These are phyloP conservation scores for Apophysomyces ossiformis DNA, from an alignment of 371 early-diverging fungal genomes.

Conservation along the genomic window DNA sequence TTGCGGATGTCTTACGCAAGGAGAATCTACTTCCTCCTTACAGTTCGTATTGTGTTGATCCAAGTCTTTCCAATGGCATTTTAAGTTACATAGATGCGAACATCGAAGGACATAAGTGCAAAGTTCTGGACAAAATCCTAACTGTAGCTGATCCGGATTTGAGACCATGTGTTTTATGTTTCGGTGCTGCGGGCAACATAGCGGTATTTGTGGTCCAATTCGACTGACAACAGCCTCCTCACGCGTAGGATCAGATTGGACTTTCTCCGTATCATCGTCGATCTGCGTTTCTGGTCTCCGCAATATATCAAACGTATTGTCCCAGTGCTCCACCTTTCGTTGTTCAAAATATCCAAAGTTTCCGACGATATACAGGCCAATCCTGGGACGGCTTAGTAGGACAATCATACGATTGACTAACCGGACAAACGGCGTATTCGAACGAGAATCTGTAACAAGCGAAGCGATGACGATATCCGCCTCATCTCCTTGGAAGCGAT, in stretches of 20 bases:
- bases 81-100: neutral
- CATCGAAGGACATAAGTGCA: neutral
- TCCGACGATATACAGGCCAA: neutral
- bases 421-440: constrained; percentile 3
- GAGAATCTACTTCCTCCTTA: neutral
- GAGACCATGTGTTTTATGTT: neutral
- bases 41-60: neutral
- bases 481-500: constrained; percentile 1
- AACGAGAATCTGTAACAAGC: neutral
- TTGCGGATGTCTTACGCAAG: neutral
- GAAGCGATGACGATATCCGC: constrained; percentile 1
- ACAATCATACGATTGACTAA: constrained; percentile 9
- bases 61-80: constrained; percentile 2
- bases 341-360: constrained; percentile 1
- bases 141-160: neutral
- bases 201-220: neutral
- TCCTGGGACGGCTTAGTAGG: neutral
- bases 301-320: neutral
- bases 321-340: neutral
- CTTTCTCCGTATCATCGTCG: neutral
- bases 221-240: neutral
- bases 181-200: constrained; percentile 1
- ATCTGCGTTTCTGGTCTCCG: neutral
- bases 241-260: neutral
- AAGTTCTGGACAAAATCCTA: neutral